Evolutionary conservation across 2,329 filamentous ascomycete genomes (phyloP).

Genomic region (Fusarium sp.): DNA sequence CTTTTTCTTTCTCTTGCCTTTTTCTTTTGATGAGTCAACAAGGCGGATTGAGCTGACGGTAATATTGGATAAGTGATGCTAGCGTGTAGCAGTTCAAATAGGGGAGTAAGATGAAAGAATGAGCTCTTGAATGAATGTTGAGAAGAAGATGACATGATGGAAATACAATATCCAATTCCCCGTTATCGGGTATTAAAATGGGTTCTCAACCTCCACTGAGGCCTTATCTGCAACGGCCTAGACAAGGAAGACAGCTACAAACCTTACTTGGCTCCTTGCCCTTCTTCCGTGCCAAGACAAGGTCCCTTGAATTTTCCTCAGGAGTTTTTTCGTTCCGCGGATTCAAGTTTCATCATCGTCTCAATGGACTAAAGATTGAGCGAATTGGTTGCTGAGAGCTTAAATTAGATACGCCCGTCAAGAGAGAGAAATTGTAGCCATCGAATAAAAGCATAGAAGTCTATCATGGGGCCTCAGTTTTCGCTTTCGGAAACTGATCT

Average conservation of each 20-base stretch:
- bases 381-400: neutral
- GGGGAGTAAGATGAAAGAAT: neutral
- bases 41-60: neutral
- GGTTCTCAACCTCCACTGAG: constrained; percentile 1
- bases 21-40: neutral
- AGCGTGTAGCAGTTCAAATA: neutral
- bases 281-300: constrained; percentile 18
- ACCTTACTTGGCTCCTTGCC: constrained; percentile 29
- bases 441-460: neutral
- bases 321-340: constrained; percentile 15
- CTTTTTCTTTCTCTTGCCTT: neutral
- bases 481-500: constrained; percentile 1
- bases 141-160: constrained; percentile 4
- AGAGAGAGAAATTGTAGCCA: neutral
- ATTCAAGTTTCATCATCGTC: constrained; percentile 3
- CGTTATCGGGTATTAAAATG: constrained; percentile 25
- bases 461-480: constrained; percentile 1
- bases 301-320: constrained; percentile 10
- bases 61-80: neutral
- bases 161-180: constrained; percentile 9
- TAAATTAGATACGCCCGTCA: neutral
- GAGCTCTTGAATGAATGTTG: neutral
- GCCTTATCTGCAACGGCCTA: constrained; percentile 20
- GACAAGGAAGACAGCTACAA: constrained; percentile 19
- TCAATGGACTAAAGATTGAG: neutral